Evolutionary conservation across 768 basidiomycete genomes (phyloP).

Genomic region (Nidularia sp.): DNA sequence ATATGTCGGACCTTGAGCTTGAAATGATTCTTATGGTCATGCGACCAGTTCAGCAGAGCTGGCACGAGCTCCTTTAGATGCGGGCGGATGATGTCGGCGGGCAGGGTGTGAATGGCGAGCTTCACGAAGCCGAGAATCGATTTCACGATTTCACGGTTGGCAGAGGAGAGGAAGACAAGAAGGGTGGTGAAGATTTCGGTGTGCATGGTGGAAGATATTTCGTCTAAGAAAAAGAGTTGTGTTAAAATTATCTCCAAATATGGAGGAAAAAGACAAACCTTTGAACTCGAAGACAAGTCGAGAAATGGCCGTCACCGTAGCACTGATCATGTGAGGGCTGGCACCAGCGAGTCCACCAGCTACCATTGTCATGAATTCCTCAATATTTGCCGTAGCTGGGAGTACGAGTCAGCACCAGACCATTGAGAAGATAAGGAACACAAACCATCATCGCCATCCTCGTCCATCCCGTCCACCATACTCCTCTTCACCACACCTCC

Average conservation of each 20-base stretch:
- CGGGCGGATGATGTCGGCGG: conserved; percentile 66
- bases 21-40: conserved; percentile 99
- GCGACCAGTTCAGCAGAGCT: conserved; percentile 85
- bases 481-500: conserved; percentile 81
- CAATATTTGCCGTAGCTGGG: conserved; percentile 64
- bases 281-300: conserved; percentile 95
- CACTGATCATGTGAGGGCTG: conserved; percentile 97
- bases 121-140: conserved; percentile 94
- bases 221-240: conserved; percentile 35
- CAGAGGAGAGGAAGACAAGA: conserved; percentile 86
- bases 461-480: conserved; percentile 82
- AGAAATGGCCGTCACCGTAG: conserved; percentile 91
- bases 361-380: conserved; percentile 96
- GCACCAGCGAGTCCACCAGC: conserved; percentile 92
- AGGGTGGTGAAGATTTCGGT: conserved; percentile 83
- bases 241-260: neutral
- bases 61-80: conserved; percentile 79
- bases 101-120: conserved; percentile 83
- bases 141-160: conserved; percentile 97
- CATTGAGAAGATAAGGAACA: conserved; percentile 10
- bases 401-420: conserved; percentile 1
- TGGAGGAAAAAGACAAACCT: conserved; percentile 40
- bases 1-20: conserved; percentile 95
- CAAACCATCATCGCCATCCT: conserved; percentile 48
- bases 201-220: conserved; percentile 67